phyloP scores from a whole-genome alignment of 1,139 yeast species.

The Pichia sp. region DNA sequence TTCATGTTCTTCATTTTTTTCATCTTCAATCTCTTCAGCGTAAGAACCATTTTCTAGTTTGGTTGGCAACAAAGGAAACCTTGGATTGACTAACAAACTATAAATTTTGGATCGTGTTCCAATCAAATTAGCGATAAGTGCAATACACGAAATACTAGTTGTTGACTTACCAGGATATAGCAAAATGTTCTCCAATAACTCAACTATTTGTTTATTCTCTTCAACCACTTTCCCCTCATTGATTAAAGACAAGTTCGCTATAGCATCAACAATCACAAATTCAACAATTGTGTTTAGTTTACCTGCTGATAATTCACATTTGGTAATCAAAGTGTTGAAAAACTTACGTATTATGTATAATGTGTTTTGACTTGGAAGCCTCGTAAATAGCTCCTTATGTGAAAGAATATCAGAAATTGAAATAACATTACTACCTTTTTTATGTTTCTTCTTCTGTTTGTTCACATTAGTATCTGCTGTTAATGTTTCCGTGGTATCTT shows the following conservation, averaged over 20 bases:
- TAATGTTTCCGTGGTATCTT: conserved; percentile 10
- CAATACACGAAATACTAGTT: conserved; percentile 38
- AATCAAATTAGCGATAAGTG: conserved; percentile 51
- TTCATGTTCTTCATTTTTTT: conserved; percentile 9
- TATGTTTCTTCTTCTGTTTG: background rate
- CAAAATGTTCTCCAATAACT: conserved; percentile 45
- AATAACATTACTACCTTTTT: conserved; percentile 30
- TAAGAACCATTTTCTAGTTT: conserved; percentile 18
- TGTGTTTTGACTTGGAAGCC: conserved; percentile 35
- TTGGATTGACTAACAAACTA: conserved; percentile 63
- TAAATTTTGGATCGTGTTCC: conserved; percentile 33
- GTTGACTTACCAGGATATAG: conserved; percentile 50
- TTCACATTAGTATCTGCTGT: conserved; percentile 24
- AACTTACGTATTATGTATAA: conserved; percentile 39
- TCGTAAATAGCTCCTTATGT: conserved; percentile 52
- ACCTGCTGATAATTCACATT: conserved; percentile 51
- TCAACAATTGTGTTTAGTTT: conserved; percentile 56
- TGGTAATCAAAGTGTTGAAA: conserved; percentile 41
- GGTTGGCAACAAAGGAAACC: conserved; percentile 53
- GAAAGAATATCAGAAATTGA: conserved; percentile 66
- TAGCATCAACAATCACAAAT: conserved; percentile 45
- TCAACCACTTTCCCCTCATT: conserved; percentile 23
- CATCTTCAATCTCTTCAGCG: conserved; percentile 16
- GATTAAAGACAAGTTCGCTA: conserved; percentile 21
- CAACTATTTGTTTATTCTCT: conserved; percentile 29